Evolutionary conservation across 805 yeast species (phyloP).

Genomic region (Naumovozyma castellii): DNA sequence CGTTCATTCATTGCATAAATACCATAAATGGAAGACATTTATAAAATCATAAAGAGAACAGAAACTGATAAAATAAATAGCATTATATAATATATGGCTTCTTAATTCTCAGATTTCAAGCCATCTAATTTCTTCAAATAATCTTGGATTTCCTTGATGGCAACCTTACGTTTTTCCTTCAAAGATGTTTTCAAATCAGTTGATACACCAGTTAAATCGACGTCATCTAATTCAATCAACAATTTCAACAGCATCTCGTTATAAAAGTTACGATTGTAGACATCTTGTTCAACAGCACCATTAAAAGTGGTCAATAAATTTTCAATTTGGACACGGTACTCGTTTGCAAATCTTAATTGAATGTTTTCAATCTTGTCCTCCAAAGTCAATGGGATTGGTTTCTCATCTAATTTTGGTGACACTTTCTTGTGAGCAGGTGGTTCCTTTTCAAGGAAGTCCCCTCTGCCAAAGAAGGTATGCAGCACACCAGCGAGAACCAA

Average conservation of each 20-base stretch:
- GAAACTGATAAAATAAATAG: neutral
- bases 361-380: slow-evolving; percentile 24
- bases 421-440: slow-evolving; percentile 5
- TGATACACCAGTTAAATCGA: slow-evolving; percentile 35
- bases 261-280: slow-evolving; percentile 46
- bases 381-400: slow-evolving; percentile 16
- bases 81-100: too few species aligned
- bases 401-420: slow-evolving; percentile 4
- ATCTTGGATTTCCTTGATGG: slow-evolving; percentile 51
- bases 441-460: slow-evolving; percentile 3
- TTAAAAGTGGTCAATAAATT: slow-evolving; percentile 16
- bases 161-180: slow-evolving; percentile 48
- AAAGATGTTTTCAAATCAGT: slow-evolving; percentile 39
- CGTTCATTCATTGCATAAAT: too few species aligned
- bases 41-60: neutral
- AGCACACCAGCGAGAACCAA: neutral
- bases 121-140: slow-evolving; percentile 48
- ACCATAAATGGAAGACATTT: too few species aligned
- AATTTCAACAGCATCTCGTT: slow-evolving; percentile 62
- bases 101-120: slow-evolving; percentile 4
- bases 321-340: slow-evolving; percentile 19
- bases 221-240: slow-evolving; percentile 55
- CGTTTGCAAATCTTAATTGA: slow-evolving; percentile 17
- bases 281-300: slow-evolving; percentile 17
- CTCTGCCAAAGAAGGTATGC: neutral